Conservation (phyloP, 176 grass and related monocot species). For the Triticum turgidum region DNA sequence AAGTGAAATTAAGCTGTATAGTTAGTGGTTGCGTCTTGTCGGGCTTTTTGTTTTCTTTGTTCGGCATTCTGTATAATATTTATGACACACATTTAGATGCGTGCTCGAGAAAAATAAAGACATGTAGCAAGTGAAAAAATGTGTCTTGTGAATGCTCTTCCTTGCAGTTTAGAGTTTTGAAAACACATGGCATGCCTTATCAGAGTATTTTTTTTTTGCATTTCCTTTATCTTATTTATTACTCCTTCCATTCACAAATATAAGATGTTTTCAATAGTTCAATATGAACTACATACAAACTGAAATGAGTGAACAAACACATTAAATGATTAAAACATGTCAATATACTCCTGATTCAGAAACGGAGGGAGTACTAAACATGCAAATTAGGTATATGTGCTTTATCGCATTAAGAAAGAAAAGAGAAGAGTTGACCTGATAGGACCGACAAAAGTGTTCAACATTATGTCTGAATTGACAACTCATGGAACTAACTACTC, state of each 20-base stretch:
- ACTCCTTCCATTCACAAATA: no score
- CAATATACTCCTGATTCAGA: no score
- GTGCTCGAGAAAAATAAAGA: background rate
- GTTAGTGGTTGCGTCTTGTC: no score
- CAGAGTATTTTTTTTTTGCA: background rate
- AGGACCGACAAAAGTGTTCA: background rate
- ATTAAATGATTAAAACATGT: no score
- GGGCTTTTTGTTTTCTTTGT: background rate
- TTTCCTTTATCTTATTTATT: background rate
- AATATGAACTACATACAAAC: no score
- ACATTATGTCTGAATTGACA: background rate
- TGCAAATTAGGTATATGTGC: background rate
- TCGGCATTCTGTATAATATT: background rate
- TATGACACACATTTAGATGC: background rate
- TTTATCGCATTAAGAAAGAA: background rate
- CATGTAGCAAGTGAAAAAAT: background rate
- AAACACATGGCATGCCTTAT: background rate
- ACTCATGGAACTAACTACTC: background rate
- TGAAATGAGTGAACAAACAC: no score
- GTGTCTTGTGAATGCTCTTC: background rate
- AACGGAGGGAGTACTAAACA: background rate
- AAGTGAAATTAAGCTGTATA: background rate
- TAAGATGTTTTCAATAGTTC: no score
- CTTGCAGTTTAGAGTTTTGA: background rate
- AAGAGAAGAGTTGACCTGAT: background rate